Evolutionary conservation across 805 yeast species (phyloP), one percentile per base, ranked within the genome.

Genomic region (Kodamaea fukazawae): DNA sequence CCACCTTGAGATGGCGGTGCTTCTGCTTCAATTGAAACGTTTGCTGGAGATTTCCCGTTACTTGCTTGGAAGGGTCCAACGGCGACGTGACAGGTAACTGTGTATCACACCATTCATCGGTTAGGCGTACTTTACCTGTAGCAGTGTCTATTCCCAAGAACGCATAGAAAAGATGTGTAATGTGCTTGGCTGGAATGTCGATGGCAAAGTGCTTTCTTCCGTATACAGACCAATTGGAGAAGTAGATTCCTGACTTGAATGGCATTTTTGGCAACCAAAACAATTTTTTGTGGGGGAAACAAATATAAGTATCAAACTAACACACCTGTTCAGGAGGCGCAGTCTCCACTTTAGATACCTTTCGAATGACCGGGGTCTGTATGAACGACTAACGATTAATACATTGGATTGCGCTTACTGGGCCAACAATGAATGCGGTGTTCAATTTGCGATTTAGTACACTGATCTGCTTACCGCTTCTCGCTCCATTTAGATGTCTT

Each of bases 131-230:
- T 2, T 54, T 60, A 0, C 95, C 90, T 0, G 81, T 61, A 0
- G 54, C 52, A 1, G 68, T 50, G 47, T 81, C 76, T 4, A 89
- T 71, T 25, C 74, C 64, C 36, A 86, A 69, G 58, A 91, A 91
- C 0, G 96, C 85, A 58, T 85, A 93, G 52, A 81, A 81, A 1
- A 93, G 58, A 46, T 86, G 85, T 13, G 95, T 78, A 0, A 85
- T 55, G 8, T 58, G 49, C 0, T 70, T 57, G 1, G 73, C 58
- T 2, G 90, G 86, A 4, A 90, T 73, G 40, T 84, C 80, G 14
- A 61, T 60, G 2, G 85, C 93, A 60, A 64, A 60, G 75, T 86
- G 46, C 63, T 61, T 43, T 12, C 63, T 45, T 20, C 49, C 50
- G 40, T 69, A 69, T 2, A 67, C 67, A 1, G 70, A 61, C 85